Evolutionary conservation across 768 basidiomycete genomes (phyloP), one percentile per base, ranked within the genome.

Genomic region (Thelephora ganbajun): DNA sequence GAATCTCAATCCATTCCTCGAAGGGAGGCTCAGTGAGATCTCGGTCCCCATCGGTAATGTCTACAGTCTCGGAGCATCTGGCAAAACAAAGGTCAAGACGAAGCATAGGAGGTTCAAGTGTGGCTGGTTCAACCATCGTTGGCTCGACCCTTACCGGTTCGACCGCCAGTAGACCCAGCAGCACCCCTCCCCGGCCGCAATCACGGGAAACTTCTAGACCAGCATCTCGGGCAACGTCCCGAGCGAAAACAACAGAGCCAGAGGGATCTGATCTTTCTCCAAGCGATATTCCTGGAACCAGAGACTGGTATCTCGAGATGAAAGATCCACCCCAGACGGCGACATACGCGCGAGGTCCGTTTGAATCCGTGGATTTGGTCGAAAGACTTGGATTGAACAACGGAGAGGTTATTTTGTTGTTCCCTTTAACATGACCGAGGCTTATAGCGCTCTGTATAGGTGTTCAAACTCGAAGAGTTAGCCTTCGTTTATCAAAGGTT

Each of bases 251-350:
- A 16, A 6, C 43, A 14, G 30, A 33, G 14, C 23, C 16, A 23
- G 44, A 26, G 43, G 48, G 37, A 46, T 5, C 33, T 14, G 11
- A 12, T 9, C 9, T 30, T 30, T 30, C 26, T 30, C 26, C 26
- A 30, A 30, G 26, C 26, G 26, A 41, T 4, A 16, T 20, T 3
- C 26, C 26, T 9, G 26, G 26, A 30, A 30, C 18, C 7, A 41
- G 39, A 6, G 51, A 59, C 14, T 72, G 71, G 70, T 57, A 56
- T 6, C 61, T 78, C 43, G 65, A 76, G 44, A 72, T 60, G 39
- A 56, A 47, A 12, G 66, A 61, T 30, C 59, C 66, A 33, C 73
- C 73, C 2, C 56, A 50, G 45, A 61, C 62, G 19, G 61, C 61
- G 11, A 54, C 56, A 33, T 47, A 64, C 3, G 48, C 56, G 18